Conservation (phyloP, 2,329 filamentous ascomycete species). For the Cadophora luteo-olivacea region DNA sequence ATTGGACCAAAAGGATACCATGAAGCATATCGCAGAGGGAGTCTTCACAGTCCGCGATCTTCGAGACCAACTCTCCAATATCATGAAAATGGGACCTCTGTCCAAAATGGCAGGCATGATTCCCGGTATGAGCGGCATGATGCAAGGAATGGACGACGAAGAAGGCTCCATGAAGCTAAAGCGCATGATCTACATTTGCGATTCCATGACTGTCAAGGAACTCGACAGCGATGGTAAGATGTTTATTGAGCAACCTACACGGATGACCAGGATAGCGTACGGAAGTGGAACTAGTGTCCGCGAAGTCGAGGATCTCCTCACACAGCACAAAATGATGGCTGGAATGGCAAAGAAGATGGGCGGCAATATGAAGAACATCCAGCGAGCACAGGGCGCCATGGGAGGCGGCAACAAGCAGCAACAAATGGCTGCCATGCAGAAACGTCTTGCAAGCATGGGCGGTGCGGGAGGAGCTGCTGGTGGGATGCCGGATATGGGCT, state of each 20-base stretch:
- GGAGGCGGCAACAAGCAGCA: constrained; percentile 89
- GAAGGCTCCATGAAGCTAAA: constrained; percentile 93
- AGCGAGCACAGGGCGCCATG: constrained; percentile 89
- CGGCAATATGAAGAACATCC: constrained; percentile 97
- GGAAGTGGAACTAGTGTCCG: constrained; percentile 90
- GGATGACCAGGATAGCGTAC: constrained; percentile 89
- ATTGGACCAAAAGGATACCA: constrained; percentile 96
- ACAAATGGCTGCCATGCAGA: constrained; percentile 97
- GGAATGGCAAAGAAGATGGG: constrained; percentile 99
- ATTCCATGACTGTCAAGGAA: constrained; percentile 97
- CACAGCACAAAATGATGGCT: constrained; percentile 98
- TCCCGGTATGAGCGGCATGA: constrained; percentile 90
- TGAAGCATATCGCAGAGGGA: constrained; percentile 97
- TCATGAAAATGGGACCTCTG: constrained; percentile 99
- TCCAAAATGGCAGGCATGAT: constrained; percentile 99
- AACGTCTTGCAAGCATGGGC: constrained; percentile 91
- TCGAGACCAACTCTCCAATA: constrained; percentile 93
- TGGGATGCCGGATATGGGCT: constrained; percentile 81
- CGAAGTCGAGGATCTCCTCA: constrained; percentile 96
- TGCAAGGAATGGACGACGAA: constrained; percentile 96
- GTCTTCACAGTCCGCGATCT: constrained; percentile 96
- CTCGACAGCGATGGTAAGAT: constrained; percentile 95
- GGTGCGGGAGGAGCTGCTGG: constrained; percentile 66
- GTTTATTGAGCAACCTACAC: constrained; percentile 88
- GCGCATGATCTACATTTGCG: constrained; percentile 98